phyloP scores from a whole-genome alignment of 176 grass and related monocot genomes.

The Thinopyrum elongatum region DNA sequence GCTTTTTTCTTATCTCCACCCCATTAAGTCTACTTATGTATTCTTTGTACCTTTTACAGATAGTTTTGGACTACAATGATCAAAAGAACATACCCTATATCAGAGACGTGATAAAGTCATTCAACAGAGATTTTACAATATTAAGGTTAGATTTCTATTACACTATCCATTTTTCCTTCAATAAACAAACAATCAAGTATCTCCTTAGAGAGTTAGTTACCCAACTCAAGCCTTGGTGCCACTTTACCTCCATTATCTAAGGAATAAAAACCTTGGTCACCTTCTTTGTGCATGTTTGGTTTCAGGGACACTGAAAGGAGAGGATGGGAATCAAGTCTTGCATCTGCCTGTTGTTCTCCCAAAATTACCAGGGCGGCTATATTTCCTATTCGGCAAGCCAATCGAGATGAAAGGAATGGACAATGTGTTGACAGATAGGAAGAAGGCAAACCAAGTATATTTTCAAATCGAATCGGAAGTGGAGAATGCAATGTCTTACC shows the following conservation, averaged over 20 bases:
- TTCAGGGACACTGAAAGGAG: slow-evolving; percentile 64
- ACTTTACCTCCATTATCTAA: not conserved
- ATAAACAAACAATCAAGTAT: not conserved
- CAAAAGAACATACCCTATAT: slow-evolving; percentile 66
- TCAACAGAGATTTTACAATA: slow-evolving; percentile 45
- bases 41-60: slow-evolving; percentile 33
- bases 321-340: slow-evolving; percentile 56
- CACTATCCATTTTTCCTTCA: not conserved
- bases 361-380: slow-evolving; percentile 78
- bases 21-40: not conserved
- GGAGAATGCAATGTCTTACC: slow-evolving; percentile 58
- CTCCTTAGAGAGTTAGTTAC: no score
- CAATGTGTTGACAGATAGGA: slow-evolving; percentile 53
- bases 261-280: not conserved
- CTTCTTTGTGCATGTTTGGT: not conserved
- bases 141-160: slow-evolving; percentile 52
- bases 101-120: slow-evolving; percentile 60
- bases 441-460: slow-evolving; percentile 51
- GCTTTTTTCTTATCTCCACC: not conserved
- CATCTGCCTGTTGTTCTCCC: slow-evolving; percentile 66
- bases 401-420: slow-evolving; percentile 59
- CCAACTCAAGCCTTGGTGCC: not conserved
- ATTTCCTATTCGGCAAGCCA: slow-evolving; percentile 77
- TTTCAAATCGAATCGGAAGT: slow-evolving; percentile 57
- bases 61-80: slow-evolving; percentile 89